A percentile compares a stretch with the other conserved stretches of the same genome.
These are phyloP conservation scores for Cymodocea nodosa DNA, from an alignment of 116 monocot genomes.

Conservation along the genomic window DNA sequence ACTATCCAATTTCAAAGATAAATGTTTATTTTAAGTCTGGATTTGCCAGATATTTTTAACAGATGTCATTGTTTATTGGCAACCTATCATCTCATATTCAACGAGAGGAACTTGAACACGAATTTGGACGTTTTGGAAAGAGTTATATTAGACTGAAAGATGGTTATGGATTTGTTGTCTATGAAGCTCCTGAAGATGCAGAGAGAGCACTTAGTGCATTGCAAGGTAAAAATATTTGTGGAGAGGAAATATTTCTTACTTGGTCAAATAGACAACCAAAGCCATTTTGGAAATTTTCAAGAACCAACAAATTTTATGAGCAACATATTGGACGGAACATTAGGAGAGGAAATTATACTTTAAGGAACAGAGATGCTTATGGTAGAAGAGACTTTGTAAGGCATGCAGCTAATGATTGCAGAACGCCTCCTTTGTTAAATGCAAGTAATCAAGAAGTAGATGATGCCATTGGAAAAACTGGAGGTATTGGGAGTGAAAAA, in stretches of 20 bases:
- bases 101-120: slow-evolving; percentile 40
- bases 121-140: slow-evolving; percentile 43
- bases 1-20: not conserved
- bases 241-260: slow-evolving; percentile 35
- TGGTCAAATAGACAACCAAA: slow-evolving; percentile 64
- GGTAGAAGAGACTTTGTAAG: slow-evolving; percentile 15
- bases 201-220: slow-evolving; percentile 43
- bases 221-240: slow-evolving; percentile 44
- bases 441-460: slow-evolving; percentile 15
- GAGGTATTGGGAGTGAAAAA: slow-evolving; percentile 16
- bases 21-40: not conserved
- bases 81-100: slow-evolving; percentile 29
- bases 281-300: slow-evolving; percentile 18
- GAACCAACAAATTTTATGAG: slow-evolving; percentile 22
- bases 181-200: slow-evolving; percentile 44
- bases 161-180: slow-evolving; percentile 60
- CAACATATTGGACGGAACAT: slow-evolving; percentile 21
- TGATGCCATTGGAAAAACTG: slow-evolving; percentile 9
- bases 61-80: slow-evolving; percentile 73
- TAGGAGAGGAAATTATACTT: slow-evolving; percentile 13
- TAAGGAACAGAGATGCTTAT: slow-evolving; percentile 12
- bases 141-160: slow-evolving; percentile 45
- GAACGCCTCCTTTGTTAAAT: slow-evolving; percentile 3
- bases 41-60: not conserved
- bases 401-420: not conserved